Conservation (phyloP, 495 filamentous ascomycete genomes). For the Hypomontagnella monticulosa region DNA sequence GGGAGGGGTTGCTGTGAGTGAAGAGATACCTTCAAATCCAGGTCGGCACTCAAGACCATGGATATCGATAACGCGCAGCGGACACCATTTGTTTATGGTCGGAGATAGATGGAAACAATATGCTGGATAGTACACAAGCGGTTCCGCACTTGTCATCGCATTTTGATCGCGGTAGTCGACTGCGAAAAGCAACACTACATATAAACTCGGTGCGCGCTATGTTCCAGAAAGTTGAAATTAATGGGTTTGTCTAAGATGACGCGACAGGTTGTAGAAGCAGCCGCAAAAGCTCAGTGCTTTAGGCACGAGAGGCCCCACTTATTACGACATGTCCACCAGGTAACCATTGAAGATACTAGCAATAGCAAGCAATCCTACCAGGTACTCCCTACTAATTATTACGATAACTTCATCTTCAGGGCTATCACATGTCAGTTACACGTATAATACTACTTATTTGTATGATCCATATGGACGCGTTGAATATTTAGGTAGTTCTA, state of each 20-base stretch:
- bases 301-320: constrained; percentile 14
- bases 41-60: constrained; percentile 64
- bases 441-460: no score
- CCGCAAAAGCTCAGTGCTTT: no score
- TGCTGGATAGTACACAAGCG: constrained; percentile 69
- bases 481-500: no score
- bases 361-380: no score
- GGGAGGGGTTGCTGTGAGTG: constrained; percentile 2
- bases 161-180: constrained; percentile 35
- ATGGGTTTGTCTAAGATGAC: not conserved
- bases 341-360: not conserved
- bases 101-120: constrained; percentile 87
- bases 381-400: no score
- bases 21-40: constrained; percentile 71
- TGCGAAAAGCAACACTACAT: constrained; percentile 27
- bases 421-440: no score
- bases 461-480: no score
- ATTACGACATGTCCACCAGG: not conserved
- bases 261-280: constrained; percentile 12
- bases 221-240: constrained; percentile 28
- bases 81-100: constrained; percentile 85
- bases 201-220: constrained; percentile 2
- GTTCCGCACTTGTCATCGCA: constrained; percentile 62
- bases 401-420: no score
- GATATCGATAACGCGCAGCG: constrained; percentile 76